phyloP scores from a whole-genome alignment of 805 yeast genomes.

The Ogataea populi-albae region DNA sequence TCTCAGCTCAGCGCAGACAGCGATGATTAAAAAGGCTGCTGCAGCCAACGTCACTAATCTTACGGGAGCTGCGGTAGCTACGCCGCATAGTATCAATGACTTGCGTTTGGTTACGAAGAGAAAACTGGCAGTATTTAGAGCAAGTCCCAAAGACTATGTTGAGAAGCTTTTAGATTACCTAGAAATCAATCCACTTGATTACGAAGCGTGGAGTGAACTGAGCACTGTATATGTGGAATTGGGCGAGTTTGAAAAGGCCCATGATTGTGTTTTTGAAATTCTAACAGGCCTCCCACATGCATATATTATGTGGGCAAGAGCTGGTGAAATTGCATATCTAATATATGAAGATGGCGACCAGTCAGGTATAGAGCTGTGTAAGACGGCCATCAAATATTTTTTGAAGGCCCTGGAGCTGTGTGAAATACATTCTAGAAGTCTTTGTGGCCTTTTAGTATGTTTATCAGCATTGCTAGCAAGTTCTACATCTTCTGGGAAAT shows the following conservation, averaged over 20 bases:
- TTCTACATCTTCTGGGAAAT: slow-evolving; percentile 6
- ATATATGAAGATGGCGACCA: slow-evolving; percentile 7
- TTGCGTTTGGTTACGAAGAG: slow-evolving; percentile 24
- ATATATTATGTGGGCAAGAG: slow-evolving; percentile 58
- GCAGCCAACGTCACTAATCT: slow-evolving; percentile 21
- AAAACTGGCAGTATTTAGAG: slow-evolving; percentile 18
- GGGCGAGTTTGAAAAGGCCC: slow-evolving; percentile 67
- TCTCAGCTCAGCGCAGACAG: slow-evolving; percentile 22
- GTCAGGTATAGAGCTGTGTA: slow-evolving; percentile 11
- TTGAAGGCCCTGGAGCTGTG: slow-evolving; percentile 76
- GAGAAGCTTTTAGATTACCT: slow-evolving; percentile 51
- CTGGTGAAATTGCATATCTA: slow-evolving; percentile 51
- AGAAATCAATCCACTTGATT: slow-evolving; percentile 69
- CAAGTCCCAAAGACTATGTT: slow-evolving; percentile 45
- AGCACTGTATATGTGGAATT: slow-evolving; percentile 56
- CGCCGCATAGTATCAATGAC: slow-evolving; percentile 24
- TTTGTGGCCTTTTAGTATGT: slow-evolving; percentile 29
- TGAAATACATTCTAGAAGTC: slow-evolving; percentile 63
- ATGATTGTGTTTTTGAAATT: slow-evolving; percentile 68
- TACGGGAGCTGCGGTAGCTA: slow-evolving; percentile 23
- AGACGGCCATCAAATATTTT: slow-evolving; percentile 43
- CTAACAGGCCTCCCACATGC: slow-evolving; percentile 67
- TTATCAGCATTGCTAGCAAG: slow-evolving; percentile 7
- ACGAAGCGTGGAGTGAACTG: slow-evolving; percentile 75
- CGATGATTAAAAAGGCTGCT: slow-evolving; percentile 17